Conservation (phyloP, 148 eudicot species). For the Fagopyrum tataricum region DNA sequence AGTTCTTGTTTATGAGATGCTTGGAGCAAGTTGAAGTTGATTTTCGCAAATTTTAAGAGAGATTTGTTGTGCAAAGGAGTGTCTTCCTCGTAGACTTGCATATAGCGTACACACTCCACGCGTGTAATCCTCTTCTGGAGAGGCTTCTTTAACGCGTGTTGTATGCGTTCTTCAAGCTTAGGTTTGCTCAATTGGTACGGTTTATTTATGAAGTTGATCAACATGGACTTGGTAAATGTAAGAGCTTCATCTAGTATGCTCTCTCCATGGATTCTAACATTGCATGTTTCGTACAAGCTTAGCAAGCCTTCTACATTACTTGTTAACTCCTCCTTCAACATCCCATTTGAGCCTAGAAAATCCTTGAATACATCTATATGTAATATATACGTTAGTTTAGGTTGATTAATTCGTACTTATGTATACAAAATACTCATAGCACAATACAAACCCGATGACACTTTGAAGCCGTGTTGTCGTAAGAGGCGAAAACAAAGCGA, state of each 20-base stretch:
- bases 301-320: conserved; percentile 23
- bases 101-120: conserved; percentile 19
- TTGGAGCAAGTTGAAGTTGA: conserved; percentile 34
- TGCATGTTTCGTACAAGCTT: conserved; percentile 34
- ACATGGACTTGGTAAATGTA: conserved; percentile 16
- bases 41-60: conserved; percentile 21
- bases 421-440: background rate
- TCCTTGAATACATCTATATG: conserved; percentile 21
- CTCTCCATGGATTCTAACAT: conserved; percentile 28
- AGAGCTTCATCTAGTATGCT: conserved; percentile 35
- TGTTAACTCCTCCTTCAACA: conserved; percentile 13
- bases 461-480: conserved; percentile 24
- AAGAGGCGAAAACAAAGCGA: conserved; percentile 35
- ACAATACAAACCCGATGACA: conserved; percentile 16
- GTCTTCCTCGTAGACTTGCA: conserved; percentile 21
- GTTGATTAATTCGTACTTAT: too few relatives aligned
- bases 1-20: conserved; percentile 24
- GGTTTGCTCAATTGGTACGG: background rate
- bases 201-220: background rate
- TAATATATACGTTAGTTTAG: too few relatives aligned
- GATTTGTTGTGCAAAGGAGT: conserved; percentile 11
- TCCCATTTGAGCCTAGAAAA: conserved; percentile 15
- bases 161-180: background rate
- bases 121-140: conserved; percentile 21
- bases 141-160: conserved; percentile 18